Evolutionary conservation across 768 basidiomycete genomes (phyloP), one percentile per base, ranked within the genome.

Genomic region (Hypholoma sublateritium): DNA sequence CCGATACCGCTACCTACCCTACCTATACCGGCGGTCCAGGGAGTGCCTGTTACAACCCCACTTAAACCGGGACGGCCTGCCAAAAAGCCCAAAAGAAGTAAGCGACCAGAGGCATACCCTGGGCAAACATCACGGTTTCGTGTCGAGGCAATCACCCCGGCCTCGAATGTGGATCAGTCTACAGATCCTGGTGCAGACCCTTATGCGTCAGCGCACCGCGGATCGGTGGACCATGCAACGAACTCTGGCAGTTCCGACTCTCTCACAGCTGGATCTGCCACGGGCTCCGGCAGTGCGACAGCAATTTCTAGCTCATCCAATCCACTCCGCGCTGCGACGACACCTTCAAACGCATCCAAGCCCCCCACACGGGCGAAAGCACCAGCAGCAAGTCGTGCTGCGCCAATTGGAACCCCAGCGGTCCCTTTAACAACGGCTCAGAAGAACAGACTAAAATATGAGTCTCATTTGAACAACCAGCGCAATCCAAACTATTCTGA

Each of bases 91-190:
- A 39, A 61, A 62, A 60, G 53, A 67, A 67, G 60, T 61, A 59
- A 71, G 67, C 72, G 70, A 57, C 60, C 64, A 41, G 70, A 72
- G 22, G 74, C 74, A 8, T 84, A 75, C 62, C 72, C 76, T 25
- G 66, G 71, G n/a, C 80, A 83, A 56, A 80, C 78, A 1, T 64
- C 68, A 43, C 75, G 76, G 32, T 86, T 86, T 68, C 80, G 82
- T 47, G 62, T 86, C n/a, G 57, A 69, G 46, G 60, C 70, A 11
- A 75, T 74, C 56, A 69, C 74, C 57, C 69, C 74, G 24, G 67
- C 75, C 7, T 64, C 72, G 5, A 60, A 59, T 25, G 60, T 63
- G n/a, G 65, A 66, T 35, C 71, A 72, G 35, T 70, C 77, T 22
- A 60, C 72, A 16, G 68, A 70, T 59, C 63, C 63, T n/a, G 77